Percentiles rank a stretch among this genome's conserved stretches.
phyloP scores from a whole-genome alignment of 257 asterid species.

The Anisodus acutangulus region DNA sequence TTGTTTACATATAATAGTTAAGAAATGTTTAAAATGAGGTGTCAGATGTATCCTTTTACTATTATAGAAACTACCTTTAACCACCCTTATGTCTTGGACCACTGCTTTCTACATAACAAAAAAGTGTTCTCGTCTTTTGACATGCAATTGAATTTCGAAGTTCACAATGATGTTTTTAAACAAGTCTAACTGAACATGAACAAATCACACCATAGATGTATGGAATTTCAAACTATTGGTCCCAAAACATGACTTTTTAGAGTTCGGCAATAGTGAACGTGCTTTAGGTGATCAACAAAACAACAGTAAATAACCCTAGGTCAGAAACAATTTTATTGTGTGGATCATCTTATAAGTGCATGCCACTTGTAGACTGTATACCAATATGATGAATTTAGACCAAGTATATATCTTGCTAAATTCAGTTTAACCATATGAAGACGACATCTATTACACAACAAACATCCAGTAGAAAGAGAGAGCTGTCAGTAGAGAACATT shows the following conservation, averaged over 20 bases:
- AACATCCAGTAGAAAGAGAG: neutral
- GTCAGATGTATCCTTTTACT: no score
- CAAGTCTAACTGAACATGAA: neutral
- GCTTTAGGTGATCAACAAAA: neutral
- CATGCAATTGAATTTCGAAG: neutral
- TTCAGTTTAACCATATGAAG: neutral
- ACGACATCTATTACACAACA: neutral
- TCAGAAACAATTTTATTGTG: neutral
- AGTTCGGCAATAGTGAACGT: neutral
- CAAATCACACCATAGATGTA: neutral
- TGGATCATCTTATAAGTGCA: neutral
- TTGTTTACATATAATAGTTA: neutral
- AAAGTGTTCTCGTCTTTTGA: no score
- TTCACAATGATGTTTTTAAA: neutral
- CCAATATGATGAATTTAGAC: conserved; percentile 10
- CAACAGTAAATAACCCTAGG: neutral
- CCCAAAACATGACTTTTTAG: neutral
- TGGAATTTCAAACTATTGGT: neutral
- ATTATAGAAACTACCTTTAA: no score
- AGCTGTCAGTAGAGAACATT: neutral
- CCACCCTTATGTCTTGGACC: no score
- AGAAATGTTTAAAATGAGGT: neutral
- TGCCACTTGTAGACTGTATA: neutral
- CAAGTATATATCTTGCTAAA: neutral
- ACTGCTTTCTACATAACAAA: no score